A percentile compares a stretch with the other conserved stretches of the same genome.
Conservation (phyloP, 148 eudicot genomes). For the Silene latifolia region DNA sequence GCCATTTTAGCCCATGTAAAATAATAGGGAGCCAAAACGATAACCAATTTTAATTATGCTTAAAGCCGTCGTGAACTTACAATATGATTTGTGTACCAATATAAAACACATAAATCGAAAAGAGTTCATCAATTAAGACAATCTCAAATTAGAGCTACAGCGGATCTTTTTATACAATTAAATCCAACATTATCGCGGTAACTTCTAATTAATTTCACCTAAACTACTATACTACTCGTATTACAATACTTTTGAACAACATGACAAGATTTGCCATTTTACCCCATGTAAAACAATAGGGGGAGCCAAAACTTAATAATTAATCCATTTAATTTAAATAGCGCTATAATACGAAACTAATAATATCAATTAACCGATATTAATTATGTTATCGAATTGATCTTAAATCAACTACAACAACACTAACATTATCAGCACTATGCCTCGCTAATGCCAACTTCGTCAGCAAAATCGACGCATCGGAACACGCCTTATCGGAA, state of each 20-base stretch:
- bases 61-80: no score
- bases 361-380: no score
- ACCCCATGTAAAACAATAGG: background rate
- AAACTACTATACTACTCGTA: no score
- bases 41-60: no score
- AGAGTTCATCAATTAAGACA: no score
- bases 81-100: no score
- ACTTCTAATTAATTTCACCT: background rate
- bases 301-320: background rate
- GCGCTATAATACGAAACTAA: background rate
- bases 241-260: background rate
- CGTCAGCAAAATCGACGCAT: constrained; percentile 52
- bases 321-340: no score
- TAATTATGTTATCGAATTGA: background rate
- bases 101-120: no score
- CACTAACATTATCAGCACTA: constrained; percentile 55
- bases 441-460: constrained; percentile 62
- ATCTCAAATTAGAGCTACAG: no score
- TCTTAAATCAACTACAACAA: constrained; percentile 54
- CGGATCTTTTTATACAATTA: background rate
- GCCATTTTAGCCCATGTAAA: no score
- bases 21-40: no score
- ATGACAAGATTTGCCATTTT: background rate
- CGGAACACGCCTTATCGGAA: constrained; percentile 52
- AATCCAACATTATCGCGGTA: background rate